Evolutionary conservation across 148 eudicot genomes (phyloP), one percentile per base, ranked within the genome.

Genomic region (Silene latifolia): DNA sequence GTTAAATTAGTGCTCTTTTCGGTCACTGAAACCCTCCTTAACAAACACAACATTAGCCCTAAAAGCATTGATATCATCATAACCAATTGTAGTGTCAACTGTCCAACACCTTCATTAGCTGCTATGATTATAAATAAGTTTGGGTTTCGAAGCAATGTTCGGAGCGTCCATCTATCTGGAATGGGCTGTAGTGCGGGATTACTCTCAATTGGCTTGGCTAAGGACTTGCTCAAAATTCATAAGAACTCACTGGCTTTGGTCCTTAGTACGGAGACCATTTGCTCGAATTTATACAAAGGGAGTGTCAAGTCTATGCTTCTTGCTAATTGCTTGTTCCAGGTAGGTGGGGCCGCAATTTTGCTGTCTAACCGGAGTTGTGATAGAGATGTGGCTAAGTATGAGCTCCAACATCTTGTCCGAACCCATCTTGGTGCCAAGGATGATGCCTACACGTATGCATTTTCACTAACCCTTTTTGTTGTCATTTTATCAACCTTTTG

Each of bases 171-270:
- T 72, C 73, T 86, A 19, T 83, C 88, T 0, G 83, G 88, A 18
- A 83, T 86, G 88, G 88, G 88, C 4, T 86, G 86, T 42, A 86
- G 88, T 42, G 86, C 88, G 0, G 86, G 85, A 8, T 56, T 83
- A 8, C 60, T 86, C 18, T 69, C 83, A 0, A 59, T 81, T 13
- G 72, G 85, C 76, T 61, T 86, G 68, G 86, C 85, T 48, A 72
- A 61, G 17, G 86, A 83, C 68, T 58, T 86, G 76, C 84, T 86
- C 12, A 81, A 72, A 69, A 85, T 81, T 70, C 88, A 86, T 58
- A 77, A 78, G 57, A 83, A 81, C 51, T 81, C 83, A 2, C 11
- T 79, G 47, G 88, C 80, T 15, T 58, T 86, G 54, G 79, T 86
- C 18, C 74, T 86, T 15, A 86, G 86, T 59, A 86, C 78, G 0